These are phyloP conservation scores for Zea luxurians DNA, from an alignment of 176 grass and related monocot genomes.

Conservation along the genomic window DNA sequence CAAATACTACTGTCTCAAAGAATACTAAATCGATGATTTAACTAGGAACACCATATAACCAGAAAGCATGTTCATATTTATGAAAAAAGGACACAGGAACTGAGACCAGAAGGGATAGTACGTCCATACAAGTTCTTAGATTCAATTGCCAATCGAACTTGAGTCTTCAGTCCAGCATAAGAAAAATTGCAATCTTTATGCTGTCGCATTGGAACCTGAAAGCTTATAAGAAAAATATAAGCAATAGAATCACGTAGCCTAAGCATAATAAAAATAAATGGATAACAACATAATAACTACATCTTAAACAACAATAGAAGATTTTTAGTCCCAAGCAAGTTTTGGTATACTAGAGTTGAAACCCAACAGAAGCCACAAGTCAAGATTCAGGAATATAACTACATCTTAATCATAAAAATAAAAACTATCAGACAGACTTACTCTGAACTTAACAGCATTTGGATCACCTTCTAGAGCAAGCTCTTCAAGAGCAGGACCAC, in stretches of 20 bases:
- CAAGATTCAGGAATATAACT: too few species aligned
- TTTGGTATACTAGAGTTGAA: too few species aligned
- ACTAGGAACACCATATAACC: slow-evolving; percentile 23
- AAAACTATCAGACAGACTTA: slow-evolving; percentile 53
- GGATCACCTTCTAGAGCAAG: slow-evolving; percentile 85
- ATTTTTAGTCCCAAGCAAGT: too few species aligned
- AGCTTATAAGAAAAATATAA: slow-evolving; percentile 31
- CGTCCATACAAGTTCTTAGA: slow-evolving; percentile 67
- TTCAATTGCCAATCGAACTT: slow-evolving; percentile 94
- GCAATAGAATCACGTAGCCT: slow-evolving; percentile 26
- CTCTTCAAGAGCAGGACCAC: slow-evolving; percentile 93
- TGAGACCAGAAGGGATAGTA: not conserved
- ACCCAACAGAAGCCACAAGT: too few species aligned
- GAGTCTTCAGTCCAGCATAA: slow-evolving; percentile 98
- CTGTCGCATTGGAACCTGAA: slow-evolving; percentile 89
- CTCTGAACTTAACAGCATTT: slow-evolving; percentile 73
- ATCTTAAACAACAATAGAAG: not conserved
- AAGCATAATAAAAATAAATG: not conserved
- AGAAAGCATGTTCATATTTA: slow-evolving; percentile 6
- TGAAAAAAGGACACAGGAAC: slow-evolving; percentile 1
- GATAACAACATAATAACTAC: slow-evolving; percentile 12
- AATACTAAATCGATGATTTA: slow-evolving; percentile 12
- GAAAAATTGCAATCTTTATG: slow-evolving; percentile 99
- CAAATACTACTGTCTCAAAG: slow-evolving; percentile 13
- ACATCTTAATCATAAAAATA: slow-evolving; percentile 18